Conservation (phyloP, 1,139 yeast genomes). For the Torulaspora globosa region DNA sequence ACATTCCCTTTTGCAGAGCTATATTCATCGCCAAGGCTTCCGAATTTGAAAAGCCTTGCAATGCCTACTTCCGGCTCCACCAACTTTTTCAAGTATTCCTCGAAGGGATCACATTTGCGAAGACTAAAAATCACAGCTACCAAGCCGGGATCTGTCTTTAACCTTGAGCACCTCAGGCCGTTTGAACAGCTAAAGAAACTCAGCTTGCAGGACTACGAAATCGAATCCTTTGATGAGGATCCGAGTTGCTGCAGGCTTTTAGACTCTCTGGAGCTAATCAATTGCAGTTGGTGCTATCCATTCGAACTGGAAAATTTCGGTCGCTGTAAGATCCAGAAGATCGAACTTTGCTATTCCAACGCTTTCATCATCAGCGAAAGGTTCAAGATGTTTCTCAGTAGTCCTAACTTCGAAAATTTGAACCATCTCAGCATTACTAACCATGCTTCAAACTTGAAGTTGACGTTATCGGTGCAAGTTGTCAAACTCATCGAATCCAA, state of each 20-base stretch:
- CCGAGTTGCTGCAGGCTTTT: conserved; percentile 15
- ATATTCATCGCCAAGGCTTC: conserved; percentile 19
- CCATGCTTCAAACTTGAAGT: conserved; percentile 24
- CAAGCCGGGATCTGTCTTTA: conserved; percentile 29
- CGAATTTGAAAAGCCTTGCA: conserved; percentile 23
- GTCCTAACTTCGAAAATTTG: conserved; percentile 29
- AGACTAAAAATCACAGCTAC: conserved; percentile 23
- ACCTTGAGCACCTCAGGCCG: conserved; percentile 31
- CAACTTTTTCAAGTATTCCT: conserved; percentile 34
- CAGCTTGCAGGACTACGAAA: conserved; percentile 28
- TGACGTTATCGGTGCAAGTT: conserved; percentile 32
- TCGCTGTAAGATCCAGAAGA: conserved; percentile 21
- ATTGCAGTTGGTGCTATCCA: conserved; percentile 38
- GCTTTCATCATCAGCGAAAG: conserved; percentile 36
- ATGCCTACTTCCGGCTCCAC: conserved; percentile 32
- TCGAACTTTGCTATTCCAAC: conserved; percentile 29
- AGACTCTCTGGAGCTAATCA: conserved; percentile 22
- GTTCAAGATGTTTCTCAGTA: conserved; percentile 31
- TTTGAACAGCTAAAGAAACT: conserved; percentile 26
- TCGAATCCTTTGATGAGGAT: conserved; percentile 33
- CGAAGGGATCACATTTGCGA: conserved; percentile 17
- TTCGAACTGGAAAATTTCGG: conserved; percentile 33
- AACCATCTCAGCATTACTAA: conserved; percentile 30
- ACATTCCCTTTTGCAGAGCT: conserved; percentile 32
- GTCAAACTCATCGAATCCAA: conserved; percentile 31